phyloP scores from a whole-genome alignment of 352 stramenopile species.

The Phytophthora pluvialis region DNA sequence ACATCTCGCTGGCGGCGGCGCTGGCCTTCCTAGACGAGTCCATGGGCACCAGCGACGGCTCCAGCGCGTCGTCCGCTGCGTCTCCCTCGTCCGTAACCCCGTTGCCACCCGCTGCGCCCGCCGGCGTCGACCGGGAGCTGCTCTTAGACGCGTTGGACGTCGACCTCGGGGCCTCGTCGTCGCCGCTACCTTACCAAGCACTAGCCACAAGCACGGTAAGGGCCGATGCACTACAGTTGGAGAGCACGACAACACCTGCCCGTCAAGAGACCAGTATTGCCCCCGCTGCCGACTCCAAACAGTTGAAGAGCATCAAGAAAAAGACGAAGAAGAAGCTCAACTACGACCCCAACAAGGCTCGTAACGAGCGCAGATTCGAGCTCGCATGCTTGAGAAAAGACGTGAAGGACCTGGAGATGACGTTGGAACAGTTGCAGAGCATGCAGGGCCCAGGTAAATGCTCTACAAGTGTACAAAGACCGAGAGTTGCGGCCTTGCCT shows the following conservation, averaged over 20 bases:
- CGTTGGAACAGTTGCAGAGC: conserved; percentile 31
- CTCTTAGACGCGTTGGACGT: conserved; percentile 23
- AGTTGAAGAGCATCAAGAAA: conserved; percentile 7
- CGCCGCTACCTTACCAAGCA: not conserved
- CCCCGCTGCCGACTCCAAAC: conserved; percentile 1
- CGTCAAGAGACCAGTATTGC: conserved; percentile 2
- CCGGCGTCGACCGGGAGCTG: conserved; percentile 5
- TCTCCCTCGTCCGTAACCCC: not conserved
- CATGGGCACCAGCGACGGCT: not conserved
- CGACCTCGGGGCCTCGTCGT: not conserved
- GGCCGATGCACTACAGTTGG: conserved; percentile 3
- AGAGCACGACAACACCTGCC: conserved; percentile 1
- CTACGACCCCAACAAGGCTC: conserved; percentile 43
- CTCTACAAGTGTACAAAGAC: conserved; percentile 17
- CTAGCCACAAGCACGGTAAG: too few species aligned
- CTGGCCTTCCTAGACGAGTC: conserved; percentile 38
- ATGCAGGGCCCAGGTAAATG: conserved; percentile 11
- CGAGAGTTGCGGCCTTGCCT: conserved; percentile 1
- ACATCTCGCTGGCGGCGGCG: conserved; percentile 24
- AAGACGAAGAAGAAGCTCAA: conserved; percentile 47
- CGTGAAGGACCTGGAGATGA: conserved; percentile 40
- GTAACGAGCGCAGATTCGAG: conserved; percentile 43
- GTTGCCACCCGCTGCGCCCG: not conserved
- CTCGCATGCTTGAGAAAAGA: conserved; percentile 40
- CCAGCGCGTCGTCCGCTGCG: not conserved